A percentile compares a stretch with the other conserved stretches of the same genome.
Evolutionary conservation across 1,284 basidiomycete genomes (phyloP).

Genomic region (Cryptococcus wingfieldii): DNA sequence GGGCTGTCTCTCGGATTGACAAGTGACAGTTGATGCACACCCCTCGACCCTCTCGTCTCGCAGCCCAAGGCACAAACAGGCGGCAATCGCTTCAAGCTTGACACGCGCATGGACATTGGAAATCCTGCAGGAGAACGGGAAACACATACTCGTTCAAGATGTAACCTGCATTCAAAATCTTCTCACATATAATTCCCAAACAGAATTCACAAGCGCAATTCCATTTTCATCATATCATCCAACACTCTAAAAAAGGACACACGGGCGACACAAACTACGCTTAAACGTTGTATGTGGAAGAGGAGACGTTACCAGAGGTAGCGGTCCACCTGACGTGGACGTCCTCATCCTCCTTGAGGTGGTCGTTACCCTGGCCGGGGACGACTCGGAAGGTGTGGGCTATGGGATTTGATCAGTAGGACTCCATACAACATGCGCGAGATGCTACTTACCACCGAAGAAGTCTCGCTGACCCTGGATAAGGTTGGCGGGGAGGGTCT

Average conservation of each 20-base stretch:
- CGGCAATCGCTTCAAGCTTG: not conserved
- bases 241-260: not conserved
- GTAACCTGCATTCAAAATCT: too few species aligned
- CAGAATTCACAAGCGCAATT: not conserved
- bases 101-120: not conserved
- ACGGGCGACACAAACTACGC: not conserved
- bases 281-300: slow-evolving; percentile 87
- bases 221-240: not conserved
- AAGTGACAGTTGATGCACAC: too few species aligned
- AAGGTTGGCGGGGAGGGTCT: slow-evolving; percentile 87
- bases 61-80: too few species aligned
- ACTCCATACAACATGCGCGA: not conserved
- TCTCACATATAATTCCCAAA: too few species aligned
- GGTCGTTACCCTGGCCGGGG: slow-evolving; percentile 79
- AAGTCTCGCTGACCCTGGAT: slow-evolving; percentile 78
- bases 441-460: slow-evolving; percentile 45
- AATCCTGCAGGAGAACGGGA: not conserved
- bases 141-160: not conserved
- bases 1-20: too few species aligned
- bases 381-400: slow-evolving; percentile 92
- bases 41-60: too few species aligned
- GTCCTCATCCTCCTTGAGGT: slow-evolving; percentile 73
- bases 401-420: slow-evolving; percentile 48
- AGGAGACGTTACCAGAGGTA: slow-evolving; percentile 59
- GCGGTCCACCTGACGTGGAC: slow-evolving; percentile 64